These are phyloP conservation scores for Urochloa ruziziensis DNA, from an alignment of 176 grass and related monocot genomes.

Conservation along the genomic window DNA sequence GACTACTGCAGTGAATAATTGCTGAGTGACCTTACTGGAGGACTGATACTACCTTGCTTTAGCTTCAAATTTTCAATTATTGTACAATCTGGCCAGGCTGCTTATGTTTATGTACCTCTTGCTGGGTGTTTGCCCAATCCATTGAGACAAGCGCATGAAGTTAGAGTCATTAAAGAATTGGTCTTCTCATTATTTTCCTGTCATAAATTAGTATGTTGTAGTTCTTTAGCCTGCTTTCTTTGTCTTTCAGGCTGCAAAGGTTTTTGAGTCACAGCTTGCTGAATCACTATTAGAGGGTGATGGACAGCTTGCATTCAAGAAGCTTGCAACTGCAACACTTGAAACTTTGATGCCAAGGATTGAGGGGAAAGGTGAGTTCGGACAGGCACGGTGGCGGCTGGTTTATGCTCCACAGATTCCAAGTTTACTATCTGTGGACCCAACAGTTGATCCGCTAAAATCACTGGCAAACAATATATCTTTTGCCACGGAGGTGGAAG, in stretches of 20 bases:
- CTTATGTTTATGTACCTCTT: constrained; percentile 10
- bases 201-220: background rate
- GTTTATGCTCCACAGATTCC: constrained; percentile 94
- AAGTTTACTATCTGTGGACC: constrained; percentile 91
- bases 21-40: background rate
- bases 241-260: constrained; percentile 74
- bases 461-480: constrained; percentile 96
- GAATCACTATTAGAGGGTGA: constrained; percentile 93
- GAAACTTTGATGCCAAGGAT: constrained; percentile 97
- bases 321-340: constrained; percentile 89
- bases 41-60: constrained; percentile 15
- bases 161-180: background rate
- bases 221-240: constrained; percentile 6
- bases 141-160: background rate
- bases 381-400: constrained; percentile 89
- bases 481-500: constrained; percentile 94
- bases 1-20: background rate
- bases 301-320: constrained; percentile 95
- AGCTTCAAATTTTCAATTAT: constrained; percentile 8
- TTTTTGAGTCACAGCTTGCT: constrained; percentile 89
- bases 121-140: background rate
- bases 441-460: constrained; percentile 90
- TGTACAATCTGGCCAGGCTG: background rate
- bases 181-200: background rate
- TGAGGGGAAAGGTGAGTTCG: constrained; percentile 95